A percentile compares a stretch with the other conserved stretches of the same genome.
Evolutionary conservation across 2,329 filamentous ascomycete species (phyloP).

Genomic region (Gaeumannomyces tritici): DNA sequence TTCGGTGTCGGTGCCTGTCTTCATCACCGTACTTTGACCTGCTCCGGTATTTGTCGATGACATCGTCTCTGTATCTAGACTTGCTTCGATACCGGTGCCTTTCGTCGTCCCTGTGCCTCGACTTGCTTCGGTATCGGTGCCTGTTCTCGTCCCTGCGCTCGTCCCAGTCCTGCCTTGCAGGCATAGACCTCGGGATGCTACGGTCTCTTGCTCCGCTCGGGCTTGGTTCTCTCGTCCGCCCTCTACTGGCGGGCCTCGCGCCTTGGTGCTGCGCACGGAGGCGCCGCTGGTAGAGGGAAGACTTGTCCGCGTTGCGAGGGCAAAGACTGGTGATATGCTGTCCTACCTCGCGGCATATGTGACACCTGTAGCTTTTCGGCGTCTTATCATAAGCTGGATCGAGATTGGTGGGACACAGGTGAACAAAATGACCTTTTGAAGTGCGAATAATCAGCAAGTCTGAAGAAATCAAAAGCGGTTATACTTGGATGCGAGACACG

Average conservation of each 20-base stretch:
- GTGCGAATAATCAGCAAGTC: neutral
- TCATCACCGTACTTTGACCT: neutral
- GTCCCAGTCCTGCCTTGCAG: neutral
- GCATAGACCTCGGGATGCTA: neutral
- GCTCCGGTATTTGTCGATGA: too few relatives aligned
- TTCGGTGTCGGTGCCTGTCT: too few relatives aligned
- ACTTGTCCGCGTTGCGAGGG: slow-evolving; percentile 20
- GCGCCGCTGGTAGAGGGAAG: slow-evolving; percentile 23
- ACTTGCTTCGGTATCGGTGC: neutral
- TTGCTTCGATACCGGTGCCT: neutral
- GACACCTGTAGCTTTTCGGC: slow-evolving; percentile 23
- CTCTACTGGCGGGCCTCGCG: neutral
- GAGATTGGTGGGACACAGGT: slow-evolving; percentile 31
- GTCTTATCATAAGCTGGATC: slow-evolving; percentile 24
- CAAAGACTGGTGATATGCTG: slow-evolving; percentile 26
- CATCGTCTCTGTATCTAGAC: too few relatives aligned
- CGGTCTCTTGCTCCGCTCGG: neutral
- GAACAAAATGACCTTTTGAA: slow-evolving; percentile 25
- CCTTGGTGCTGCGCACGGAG: slow-evolving; percentile 1
- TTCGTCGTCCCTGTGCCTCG: neutral
- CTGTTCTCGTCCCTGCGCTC: neutral
- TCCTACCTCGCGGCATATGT: slow-evolving; percentile 21
- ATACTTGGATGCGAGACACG: neutral
- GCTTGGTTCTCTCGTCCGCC: neutral
- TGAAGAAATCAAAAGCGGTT: neutral